phyloP scores from a whole-genome alignment of 768 basidiomycete genomes.

The Suillus occidentalis region DNA sequence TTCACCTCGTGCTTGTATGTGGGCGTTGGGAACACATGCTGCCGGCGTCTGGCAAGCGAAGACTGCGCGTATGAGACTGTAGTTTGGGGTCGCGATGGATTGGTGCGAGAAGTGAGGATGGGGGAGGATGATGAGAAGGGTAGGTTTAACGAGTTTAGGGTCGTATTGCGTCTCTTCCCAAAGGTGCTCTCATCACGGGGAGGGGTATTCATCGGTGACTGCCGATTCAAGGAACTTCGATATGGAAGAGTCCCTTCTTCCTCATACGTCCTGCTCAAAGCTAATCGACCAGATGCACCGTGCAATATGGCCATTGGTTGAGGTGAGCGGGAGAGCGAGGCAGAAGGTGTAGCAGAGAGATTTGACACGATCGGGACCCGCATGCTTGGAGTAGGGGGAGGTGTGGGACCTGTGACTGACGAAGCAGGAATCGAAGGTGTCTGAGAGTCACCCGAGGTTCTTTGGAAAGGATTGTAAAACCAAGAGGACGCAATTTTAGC shows the following conservation, averaged over 20 bases:
- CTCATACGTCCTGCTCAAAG: conserved; percentile 53
- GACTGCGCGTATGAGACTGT: conserved; percentile 61
- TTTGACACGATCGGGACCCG: conserved; percentile 32
- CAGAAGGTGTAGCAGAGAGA: conserved; percentile 29
- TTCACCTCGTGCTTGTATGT: conserved; percentile 84
- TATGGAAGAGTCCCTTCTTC: conserved; percentile 53
- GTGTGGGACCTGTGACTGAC: conserved; percentile 31
- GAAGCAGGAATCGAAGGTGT: conserved; percentile 56
- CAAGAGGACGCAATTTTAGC: conserved; percentile 75
- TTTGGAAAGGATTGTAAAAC: conserved; percentile 77
- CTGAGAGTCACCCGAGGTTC: conserved; percentile 61
- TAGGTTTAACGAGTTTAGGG: conserved; percentile 37
- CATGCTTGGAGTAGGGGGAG: conserved; percentile 25
- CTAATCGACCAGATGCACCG: conserved; percentile 43
- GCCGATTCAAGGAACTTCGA: conserved; percentile 49
- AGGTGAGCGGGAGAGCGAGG: conserved; percentile 37
- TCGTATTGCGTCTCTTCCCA: conserved; percentile 54
- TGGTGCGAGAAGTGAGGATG: conserved; percentile 42
- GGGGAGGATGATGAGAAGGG: conserved; percentile 50
- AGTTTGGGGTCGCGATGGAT: conserved; percentile 66
- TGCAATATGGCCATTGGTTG: conserved; percentile 42
- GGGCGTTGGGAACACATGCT: conserved; percentile 77
- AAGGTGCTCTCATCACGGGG: conserved; percentile 64
- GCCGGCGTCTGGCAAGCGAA: conserved; percentile 86
- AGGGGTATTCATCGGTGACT: conserved; percentile 68